Conservation (phyloP, 305 asterid species). For the Solanum aculeatissimum region DNA sequence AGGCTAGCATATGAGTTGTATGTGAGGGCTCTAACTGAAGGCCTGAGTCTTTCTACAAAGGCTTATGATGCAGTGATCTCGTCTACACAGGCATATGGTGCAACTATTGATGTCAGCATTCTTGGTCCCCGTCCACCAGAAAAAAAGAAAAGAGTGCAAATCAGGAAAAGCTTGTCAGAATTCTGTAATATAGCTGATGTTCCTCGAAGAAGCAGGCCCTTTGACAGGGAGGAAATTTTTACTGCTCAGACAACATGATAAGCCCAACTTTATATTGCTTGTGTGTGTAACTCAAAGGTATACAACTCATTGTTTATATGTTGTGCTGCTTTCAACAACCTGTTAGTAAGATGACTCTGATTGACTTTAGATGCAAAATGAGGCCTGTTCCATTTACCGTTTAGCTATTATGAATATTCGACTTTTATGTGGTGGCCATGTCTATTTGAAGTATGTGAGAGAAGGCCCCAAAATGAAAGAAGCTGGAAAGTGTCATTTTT, state of each 20-base stretch:
- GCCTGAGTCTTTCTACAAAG: slow-evolving; percentile 54
- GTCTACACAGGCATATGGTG: slow-evolving; percentile 29
- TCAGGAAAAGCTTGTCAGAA: slow-evolving; percentile 35
- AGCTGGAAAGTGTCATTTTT: not conserved
- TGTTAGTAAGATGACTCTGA: not conserved
- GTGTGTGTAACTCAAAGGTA: not conserved
- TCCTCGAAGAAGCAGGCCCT: slow-evolving; percentile 46
- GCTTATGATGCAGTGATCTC: slow-evolving; percentile 57
- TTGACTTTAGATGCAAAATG: not conserved
- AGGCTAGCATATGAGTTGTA: slow-evolving; percentile 75
- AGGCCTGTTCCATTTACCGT: not conserved
- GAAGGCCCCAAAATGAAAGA: not conserved
- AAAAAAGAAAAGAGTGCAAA: slow-evolving; percentile 33
- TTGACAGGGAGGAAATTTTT: slow-evolving; percentile 32
- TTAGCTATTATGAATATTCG: not conserved
- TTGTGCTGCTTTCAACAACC: not conserved
- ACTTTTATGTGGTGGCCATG: not conserved
- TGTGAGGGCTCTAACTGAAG: slow-evolving; percentile 49
- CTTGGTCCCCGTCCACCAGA: slow-evolving; percentile 62
- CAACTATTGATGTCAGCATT: slow-evolving; percentile 31
- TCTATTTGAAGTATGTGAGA: not conserved
- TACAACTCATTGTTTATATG: not conserved
- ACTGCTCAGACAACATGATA: slow-evolving; percentile 9
- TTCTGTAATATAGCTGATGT: slow-evolving; percentile 51
- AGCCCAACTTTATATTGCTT: not conserved